A percentile compares a stretch with the other conserved stretches of the same genome.
phyloP scores from a whole-genome alignment of 257 asterid species.

The Linderniella brevidens region DNA sequence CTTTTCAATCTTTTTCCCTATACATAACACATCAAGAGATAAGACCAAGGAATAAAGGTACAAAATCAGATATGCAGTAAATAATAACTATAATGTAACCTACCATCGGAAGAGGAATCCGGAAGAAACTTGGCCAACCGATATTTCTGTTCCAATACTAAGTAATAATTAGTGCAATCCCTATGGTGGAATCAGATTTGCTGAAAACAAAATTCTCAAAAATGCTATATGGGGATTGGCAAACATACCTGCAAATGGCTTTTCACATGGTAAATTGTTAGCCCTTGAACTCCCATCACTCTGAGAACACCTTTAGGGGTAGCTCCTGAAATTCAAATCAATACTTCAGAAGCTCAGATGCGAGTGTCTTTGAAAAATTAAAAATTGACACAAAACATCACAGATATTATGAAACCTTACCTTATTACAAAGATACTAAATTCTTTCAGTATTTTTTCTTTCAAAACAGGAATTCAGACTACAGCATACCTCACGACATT shows the following conservation, averaged over 20 bases:
- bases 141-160: slow-evolving; percentile 43
- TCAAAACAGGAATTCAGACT: no score
- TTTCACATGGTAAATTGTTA: slow-evolving; percentile 92
- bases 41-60: no score
- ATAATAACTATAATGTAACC: slow-evolving; percentile 6
- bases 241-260: slow-evolving; percentile 82
- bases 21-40: background rate
- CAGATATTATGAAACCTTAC: no score
- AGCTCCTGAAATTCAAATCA: slow-evolving; percentile 46
- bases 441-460: no score
- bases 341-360: background rate
- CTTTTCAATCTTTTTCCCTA: slow-evolving; percentile 61
- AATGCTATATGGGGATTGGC: background rate
- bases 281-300: slow-evolving; percentile 97
- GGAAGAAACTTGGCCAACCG: slow-evolving; percentile 97
- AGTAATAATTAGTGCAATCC: slow-evolving; percentile 10
- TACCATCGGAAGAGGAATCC: slow-evolving; percentile 85
- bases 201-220: slow-evolving; percentile 1
- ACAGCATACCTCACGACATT: no score
- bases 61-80: background rate
- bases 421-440: no score
- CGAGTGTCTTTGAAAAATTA: background rate
- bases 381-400: no score
- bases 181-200: no score
- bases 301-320: slow-evolving; percentile 98